Conservation (phyloP, 2,329 filamentous ascomycete genomes). For the Rhynchosporium graminicola region DNA sequence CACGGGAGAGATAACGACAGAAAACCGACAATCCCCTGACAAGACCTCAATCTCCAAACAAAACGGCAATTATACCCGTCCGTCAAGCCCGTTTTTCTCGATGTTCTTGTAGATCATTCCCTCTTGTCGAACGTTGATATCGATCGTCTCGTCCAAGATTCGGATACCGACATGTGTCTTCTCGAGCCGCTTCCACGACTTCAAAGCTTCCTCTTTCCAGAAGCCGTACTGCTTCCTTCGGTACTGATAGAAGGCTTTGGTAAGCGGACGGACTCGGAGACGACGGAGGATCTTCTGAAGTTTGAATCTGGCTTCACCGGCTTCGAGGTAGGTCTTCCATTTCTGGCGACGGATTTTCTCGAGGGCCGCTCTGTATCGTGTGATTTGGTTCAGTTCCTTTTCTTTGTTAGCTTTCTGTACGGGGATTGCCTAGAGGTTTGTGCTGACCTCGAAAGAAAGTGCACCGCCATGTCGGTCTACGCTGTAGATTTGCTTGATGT, state of each 20-base stretch:
- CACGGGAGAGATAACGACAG: not conserved
- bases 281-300: constrained; percentile 20
- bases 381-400: constrained; percentile 26
- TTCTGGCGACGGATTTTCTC: constrained; percentile 21
- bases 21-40: not conserved
- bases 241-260: constrained; percentile 18
- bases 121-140: constrained; percentile 26
- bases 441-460: constrained; percentile 21
- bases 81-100: constrained; percentile 22
- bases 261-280: constrained; percentile 13
- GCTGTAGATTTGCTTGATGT: constrained; percentile 25
- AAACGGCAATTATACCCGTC: not conserved
- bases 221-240: constrained; percentile 18
- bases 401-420: not conserved
- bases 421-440: not conserved
- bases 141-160: constrained; percentile 25
- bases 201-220: constrained; percentile 23
- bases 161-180: constrained; percentile 20
- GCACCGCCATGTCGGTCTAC: constrained; percentile 26
- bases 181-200: constrained; percentile 24
- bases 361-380: constrained; percentile 20
- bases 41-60: not conserved
- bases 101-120: constrained; percentile 27
- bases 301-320: constrained; percentile 22
- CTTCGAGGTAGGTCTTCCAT: constrained; percentile 24